A percentile compares a stretch with the other conserved stretches of the same genome.
Evolutionary conservation across 2,329 filamentous ascomycete species (phyloP).

Genomic region (Parastagonospora avenae): DNA sequence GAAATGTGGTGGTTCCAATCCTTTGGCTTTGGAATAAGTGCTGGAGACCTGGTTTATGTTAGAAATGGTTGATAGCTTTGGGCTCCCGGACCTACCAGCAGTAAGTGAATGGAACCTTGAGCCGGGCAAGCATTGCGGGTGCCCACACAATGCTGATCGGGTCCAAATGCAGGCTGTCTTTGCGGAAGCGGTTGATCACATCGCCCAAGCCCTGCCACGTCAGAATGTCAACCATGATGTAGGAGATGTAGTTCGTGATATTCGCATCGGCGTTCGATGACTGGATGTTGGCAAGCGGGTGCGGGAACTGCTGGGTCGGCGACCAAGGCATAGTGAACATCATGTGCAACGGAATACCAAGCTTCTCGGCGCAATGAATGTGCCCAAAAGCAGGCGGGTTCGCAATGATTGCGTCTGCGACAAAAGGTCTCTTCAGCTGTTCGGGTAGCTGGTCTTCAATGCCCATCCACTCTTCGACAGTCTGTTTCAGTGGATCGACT

Average conservation of each 20-base stretch:
- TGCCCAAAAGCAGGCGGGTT: constrained; percentile 80
- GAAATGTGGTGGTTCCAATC: constrained; percentile 52
- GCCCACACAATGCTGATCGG: constrained; percentile 81
- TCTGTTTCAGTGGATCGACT: constrained; percentile 57
- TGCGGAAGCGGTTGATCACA: constrained; percentile 85
- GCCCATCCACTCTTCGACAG: constrained; percentile 57
- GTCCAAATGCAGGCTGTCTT: constrained; percentile 74
- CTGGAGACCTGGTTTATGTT: constrained; percentile 38
- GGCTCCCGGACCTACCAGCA: constrained; percentile 66
- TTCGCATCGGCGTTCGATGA: constrained; percentile 74
- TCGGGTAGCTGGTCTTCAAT: constrained; percentile 46
- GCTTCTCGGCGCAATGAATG: constrained; percentile 74
- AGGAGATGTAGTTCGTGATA: constrained; percentile 83
- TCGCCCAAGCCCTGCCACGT: constrained; percentile 93
- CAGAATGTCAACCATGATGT: constrained; percentile 86
- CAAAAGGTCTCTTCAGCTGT: constrained; percentile 64
- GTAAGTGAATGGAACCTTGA: constrained; percentile 85
- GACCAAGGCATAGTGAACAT: constrained; percentile 98
- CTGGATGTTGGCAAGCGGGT: constrained; percentile 83
- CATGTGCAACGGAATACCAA: constrained; percentile 76
- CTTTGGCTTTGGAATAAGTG: constrained; percentile 52
- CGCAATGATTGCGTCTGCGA: constrained; percentile 81
- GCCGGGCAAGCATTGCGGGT: constrained; percentile 75
- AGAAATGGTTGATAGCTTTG: not conserved
- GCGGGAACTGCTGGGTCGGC: constrained; percentile 81